phyloP scores from a whole-genome alignment of 139 green algal species.

The Chlorella sp. region DNA sequence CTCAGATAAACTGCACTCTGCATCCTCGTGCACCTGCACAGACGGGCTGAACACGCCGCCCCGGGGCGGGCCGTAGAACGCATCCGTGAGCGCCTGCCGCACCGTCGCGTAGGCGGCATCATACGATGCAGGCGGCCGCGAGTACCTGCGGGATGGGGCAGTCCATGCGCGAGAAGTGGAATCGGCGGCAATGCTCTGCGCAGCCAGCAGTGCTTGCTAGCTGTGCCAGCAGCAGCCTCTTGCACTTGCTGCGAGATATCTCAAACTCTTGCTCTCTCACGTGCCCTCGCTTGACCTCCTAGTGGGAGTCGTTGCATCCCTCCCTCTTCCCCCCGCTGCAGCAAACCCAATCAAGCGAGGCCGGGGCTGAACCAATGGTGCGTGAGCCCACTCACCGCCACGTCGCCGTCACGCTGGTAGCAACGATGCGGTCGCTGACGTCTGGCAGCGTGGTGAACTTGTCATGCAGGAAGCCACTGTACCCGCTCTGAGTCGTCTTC shows the following conservation, averaged over 20 bases:
- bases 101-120: slow-evolving; percentile 47
- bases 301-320: too few relatives aligned
- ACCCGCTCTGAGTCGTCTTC: slow-evolving; percentile 96
- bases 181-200: too few relatives aligned
- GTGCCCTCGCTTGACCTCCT: too few relatives aligned
- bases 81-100: slow-evolving; percentile 37
- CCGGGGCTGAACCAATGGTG: too few relatives aligned
- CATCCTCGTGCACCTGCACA: slow-evolving; percentile 64
- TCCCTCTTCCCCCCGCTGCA: too few relatives aligned
- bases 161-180: too few relatives aligned
- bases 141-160: slow-evolving; percentile 4
- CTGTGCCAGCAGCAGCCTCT: too few relatives aligned
- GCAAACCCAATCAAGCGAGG: too few relatives aligned
- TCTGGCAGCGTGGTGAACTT: slow-evolving; percentile 92
- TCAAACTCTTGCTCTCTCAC: too few relatives aligned
- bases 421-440: slow-evolving; percentile 89
- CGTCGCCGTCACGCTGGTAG: slow-evolving; percentile 81
- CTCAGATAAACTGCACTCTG: too few relatives aligned
- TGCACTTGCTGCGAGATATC: too few relatives aligned
- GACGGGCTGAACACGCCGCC: slow-evolving; percentile 88
- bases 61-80: slow-evolving; percentile 88
- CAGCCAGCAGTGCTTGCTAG: too few relatives aligned
- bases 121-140: slow-evolving; percentile 48
- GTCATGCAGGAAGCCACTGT: slow-evolving; percentile 90
- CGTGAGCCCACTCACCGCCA: slow-evolving; percentile 80